These are phyloP conservation scores for Leonotis leonurus DNA, from an alignment of 257 asterid species.

Conservation along the genomic window DNA sequence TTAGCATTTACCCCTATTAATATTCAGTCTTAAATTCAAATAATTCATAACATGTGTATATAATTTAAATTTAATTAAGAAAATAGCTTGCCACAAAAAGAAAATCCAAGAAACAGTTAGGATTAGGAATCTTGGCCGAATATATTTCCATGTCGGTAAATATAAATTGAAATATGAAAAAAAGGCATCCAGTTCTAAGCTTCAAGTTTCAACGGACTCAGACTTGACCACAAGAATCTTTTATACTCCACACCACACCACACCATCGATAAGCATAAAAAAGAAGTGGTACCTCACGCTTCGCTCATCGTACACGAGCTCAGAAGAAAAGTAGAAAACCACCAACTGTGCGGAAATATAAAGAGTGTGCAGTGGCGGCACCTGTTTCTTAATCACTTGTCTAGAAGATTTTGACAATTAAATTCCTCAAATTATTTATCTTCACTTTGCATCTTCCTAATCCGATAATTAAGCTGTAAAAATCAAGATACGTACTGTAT, in stretches of 20 bases:
- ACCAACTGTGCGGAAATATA: constrained; percentile 13
- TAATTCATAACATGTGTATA: too few species aligned
- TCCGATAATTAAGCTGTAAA: not conserved
- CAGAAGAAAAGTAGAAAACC: constrained; percentile 12
- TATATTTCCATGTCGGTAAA: not conserved
- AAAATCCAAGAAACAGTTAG: not conserved
- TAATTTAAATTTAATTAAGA: too few species aligned
- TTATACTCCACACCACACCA: constrained; percentile 8
- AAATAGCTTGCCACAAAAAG: too few species aligned
- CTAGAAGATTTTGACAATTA: not conserved
- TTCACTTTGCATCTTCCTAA: not conserved
- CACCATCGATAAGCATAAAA: not conserved
- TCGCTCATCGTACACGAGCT: constrained; percentile 11
- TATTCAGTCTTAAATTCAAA: too few species aligned
- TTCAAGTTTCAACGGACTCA: not conserved
- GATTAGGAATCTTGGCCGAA: not conserved
- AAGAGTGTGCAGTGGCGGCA: constrained; percentile 19
- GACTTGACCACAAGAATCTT: constrained; percentile 25
- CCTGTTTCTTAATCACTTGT: constrained; percentile 8
- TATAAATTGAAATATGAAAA: not conserved
- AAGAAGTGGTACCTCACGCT: constrained; percentile 20
- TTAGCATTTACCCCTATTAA: too few species aligned
- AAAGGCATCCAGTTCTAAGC: not conserved
- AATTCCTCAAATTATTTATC: constrained; percentile 9
- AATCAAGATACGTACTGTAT: not conserved